Evolutionary conservation across 305 asterid genomes (phyloP).

Genomic region (Fraxinus dipetala): DNA sequence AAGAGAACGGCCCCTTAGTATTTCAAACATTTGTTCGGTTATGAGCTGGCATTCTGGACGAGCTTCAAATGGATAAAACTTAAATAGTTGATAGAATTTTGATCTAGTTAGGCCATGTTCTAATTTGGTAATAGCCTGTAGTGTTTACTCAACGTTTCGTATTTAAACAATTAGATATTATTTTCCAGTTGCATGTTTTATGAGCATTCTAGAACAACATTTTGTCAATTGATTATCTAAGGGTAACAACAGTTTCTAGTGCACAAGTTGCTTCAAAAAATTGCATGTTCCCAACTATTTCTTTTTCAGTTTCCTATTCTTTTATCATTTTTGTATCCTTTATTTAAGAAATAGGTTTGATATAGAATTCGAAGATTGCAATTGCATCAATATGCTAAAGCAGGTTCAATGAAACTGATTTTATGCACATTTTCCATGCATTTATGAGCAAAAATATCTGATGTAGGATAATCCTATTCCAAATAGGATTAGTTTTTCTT

Average conservation of each 20-base stretch:
- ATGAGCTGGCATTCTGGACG: slow-evolving; percentile 7
- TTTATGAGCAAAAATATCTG: neutral
- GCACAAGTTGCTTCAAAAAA: neutral
- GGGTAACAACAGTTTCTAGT: neutral
- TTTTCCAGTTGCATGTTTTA: neutral
- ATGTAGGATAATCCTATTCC: too few relatives aligned
- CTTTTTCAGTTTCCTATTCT: neutral
- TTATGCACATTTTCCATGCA: neutral
- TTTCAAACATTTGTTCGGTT: slow-evolving; percentile 7
- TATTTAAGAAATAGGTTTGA: neutral
- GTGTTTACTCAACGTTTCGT: neutral
- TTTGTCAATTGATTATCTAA: neutral
- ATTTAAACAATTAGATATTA: neutral
- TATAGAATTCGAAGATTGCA: neutral
- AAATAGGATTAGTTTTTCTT: too few relatives aligned
- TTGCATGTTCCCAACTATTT: neutral
- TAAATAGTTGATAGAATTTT: neutral
- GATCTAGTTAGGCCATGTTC: neutral
- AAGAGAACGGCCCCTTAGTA: too few relatives aligned
- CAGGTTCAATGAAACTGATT: neutral
- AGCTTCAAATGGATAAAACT: neutral
- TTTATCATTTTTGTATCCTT: neutral
- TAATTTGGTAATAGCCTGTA: neutral
- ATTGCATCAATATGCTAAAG: neutral
- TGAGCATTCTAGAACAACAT: neutral